Conservation (phyloP, 805 yeast species). For the Metschnikowia henanensis region DNA sequence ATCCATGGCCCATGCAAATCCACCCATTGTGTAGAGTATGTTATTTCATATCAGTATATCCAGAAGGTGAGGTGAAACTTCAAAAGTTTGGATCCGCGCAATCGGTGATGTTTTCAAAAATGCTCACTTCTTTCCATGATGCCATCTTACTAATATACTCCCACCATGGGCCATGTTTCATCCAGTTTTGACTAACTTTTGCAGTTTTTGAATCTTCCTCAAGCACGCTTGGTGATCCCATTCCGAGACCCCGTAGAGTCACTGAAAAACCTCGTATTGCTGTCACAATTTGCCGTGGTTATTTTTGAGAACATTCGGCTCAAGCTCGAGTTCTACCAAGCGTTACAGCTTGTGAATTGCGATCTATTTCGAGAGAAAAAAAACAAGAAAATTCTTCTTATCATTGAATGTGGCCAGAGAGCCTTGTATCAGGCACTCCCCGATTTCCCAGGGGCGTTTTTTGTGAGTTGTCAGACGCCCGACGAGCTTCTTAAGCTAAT, state of each 20-base stretch:
- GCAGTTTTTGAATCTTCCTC: conserved; percentile 8
- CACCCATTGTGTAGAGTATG: conserved; percentile 8
- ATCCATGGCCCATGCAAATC: conserved; percentile 1
- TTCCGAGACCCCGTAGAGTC: neutral
- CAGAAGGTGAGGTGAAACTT: no score
- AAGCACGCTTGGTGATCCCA: conserved; percentile 2
- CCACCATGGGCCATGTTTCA: no score
- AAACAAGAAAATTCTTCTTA: neutral
- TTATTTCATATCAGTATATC: no score
- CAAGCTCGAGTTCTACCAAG: conserved; percentile 13
- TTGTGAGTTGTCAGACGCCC: conserved; percentile 4
- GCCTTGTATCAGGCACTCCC: neutral
- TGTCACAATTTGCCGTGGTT: conserved; percentile 13
- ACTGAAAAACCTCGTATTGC: neutral
- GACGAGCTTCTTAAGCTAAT: conserved; percentile 6
- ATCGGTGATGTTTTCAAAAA: no score
- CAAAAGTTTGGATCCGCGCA: no score
- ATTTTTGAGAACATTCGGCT: conserved; percentile 10
- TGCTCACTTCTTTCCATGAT: no score
- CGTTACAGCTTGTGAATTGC: conserved; percentile 2
- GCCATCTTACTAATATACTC: no score
- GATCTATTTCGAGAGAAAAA: no score
- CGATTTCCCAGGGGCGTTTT: neutral
- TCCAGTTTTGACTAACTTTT: neutral
- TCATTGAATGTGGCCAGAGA: conserved; percentile 11